phyloP scores from a whole-genome alignment of 805 yeast species.

The Pichia cabralensis region DNA sequence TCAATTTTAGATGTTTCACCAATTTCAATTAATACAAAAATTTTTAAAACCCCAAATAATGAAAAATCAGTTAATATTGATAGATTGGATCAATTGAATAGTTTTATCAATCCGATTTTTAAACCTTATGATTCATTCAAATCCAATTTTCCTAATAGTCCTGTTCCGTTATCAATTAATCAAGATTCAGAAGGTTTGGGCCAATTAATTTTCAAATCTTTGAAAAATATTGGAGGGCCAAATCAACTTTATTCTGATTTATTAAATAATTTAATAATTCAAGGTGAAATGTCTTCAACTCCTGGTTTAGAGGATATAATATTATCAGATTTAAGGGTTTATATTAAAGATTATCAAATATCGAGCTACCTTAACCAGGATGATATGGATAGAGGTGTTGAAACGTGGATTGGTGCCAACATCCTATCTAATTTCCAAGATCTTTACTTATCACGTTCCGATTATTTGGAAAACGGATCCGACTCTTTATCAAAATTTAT shows the following conservation, averaged over 20 bases:
- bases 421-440: conserved; percentile 50
- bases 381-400: conserved; percentile 43
- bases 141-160: conserved; percentile 17
- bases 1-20: conserved; percentile 21
- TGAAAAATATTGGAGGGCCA: conserved; percentile 36
- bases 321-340: conserved; percentile 42
- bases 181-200: conserved; percentile 42
- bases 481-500: no score
- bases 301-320: conserved; percentile 48
- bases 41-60: conserved; percentile 55
- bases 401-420: conserved; percentile 68
- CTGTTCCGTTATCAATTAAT: conserved; percentile 30
- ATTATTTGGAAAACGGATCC: conserved; percentile 63
- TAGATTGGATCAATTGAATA: conserved; percentile 4
- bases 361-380: conserved; percentile 32
- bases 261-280: conserved; percentile 41
- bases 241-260: conserved; percentile 31
- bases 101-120: conserved; percentile 58
- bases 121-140: conserved; percentile 43
- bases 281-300: conserved; percentile 50
- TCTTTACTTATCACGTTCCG: no score
- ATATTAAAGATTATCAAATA: conserved; percentile 41
- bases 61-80: conserved; percentile 32
- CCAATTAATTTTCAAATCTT: conserved; percentile 34
- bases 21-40: conserved; percentile 23